phyloP scores from a whole-genome alignment of 2,329 filamentous ascomycete genomes.

The Ophiognomonia clavigignenti-juglandacearum region DNA sequence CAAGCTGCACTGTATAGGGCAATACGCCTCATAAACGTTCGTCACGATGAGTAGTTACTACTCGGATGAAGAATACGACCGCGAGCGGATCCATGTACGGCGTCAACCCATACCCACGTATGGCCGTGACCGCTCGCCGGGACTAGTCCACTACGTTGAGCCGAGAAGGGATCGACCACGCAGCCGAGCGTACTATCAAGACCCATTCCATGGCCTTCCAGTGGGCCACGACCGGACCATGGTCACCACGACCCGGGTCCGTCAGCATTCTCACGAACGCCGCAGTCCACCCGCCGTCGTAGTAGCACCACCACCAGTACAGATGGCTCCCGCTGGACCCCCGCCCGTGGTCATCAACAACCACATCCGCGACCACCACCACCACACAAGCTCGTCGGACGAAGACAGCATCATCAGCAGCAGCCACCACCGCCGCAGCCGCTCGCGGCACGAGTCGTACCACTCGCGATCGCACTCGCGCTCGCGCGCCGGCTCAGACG shows the following conservation, averaged over 20 bases:
- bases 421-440: slow-evolving; percentile 27
- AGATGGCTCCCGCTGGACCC: too few relatives aligned
- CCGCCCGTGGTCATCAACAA: slow-evolving; percentile 55
- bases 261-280: slow-evolving; percentile 41
- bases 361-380: slow-evolving; percentile 36
- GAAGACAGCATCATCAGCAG: slow-evolving; percentile 31
- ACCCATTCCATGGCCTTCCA: slow-evolving; percentile 35
- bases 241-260: slow-evolving; percentile 37
- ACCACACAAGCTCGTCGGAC: slow-evolving; percentile 40
- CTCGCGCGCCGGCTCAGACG: slow-evolving; percentile 21
- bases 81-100: slow-evolving; percentile 35
- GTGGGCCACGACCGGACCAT: slow-evolving; percentile 39
- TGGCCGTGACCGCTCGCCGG: too few relatives aligned
- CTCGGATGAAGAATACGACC: slow-evolving; percentile 51
- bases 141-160: slow-evolving; percentile 42
- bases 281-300: slow-evolving; percentile 34
- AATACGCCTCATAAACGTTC: background rate
- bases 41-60: slow-evolving; percentile 25
- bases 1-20: too few relatives aligned
- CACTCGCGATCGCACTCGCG: slow-evolving; percentile 28
- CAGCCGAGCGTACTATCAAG: slow-evolving; percentile 37
- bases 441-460: slow-evolving; percentile 20
- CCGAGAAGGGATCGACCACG: slow-evolving; percentile 30
- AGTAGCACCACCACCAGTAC: slow-evolving; percentile 24
- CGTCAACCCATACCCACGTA: too few relatives aligned